phyloP scores from a whole-genome alignment of 2,329 filamentous ascomycete genomes.

The Sporothrix brunneoviolacea region DNA sequence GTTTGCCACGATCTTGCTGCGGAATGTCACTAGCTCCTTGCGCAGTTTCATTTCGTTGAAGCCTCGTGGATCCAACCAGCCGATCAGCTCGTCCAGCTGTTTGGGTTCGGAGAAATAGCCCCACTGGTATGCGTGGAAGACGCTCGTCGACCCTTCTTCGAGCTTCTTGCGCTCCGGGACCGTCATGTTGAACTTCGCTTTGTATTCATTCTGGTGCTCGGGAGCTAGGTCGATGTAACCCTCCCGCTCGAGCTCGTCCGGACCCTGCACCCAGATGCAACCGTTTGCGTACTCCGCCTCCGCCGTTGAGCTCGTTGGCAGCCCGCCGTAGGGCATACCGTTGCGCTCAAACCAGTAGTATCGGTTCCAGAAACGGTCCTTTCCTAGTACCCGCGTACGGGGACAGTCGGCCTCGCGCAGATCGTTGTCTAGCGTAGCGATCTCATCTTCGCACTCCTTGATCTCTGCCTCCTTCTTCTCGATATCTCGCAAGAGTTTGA shows the following conservation, averaged over 20 bases:
- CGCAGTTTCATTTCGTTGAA: slow-evolving; percentile 78
- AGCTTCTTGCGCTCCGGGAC: slow-evolving; percentile 75
- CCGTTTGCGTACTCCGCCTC: slow-evolving; percentile 87
- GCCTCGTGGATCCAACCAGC: slow-evolving; percentile 83
- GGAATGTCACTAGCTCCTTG: slow-evolving; percentile 76
- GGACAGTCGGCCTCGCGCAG: slow-evolving; percentile 90
- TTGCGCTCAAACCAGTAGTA: slow-evolving; percentile 99
- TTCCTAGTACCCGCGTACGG: slow-evolving; percentile 80
- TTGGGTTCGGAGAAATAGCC: slow-evolving; percentile 81
- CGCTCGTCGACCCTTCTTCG: slow-evolving; percentile 77
- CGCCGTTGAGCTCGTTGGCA: slow-evolving; percentile 82
- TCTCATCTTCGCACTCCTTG: slow-evolving; percentile 75
- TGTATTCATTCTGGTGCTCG: slow-evolving; percentile 69
- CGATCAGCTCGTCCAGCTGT: slow-evolving; percentile 69
- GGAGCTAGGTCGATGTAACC: slow-evolving; percentile 75
- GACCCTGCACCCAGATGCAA: slow-evolving; percentile 92
- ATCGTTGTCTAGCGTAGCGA: slow-evolving; percentile 81
- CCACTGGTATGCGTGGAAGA: slow-evolving; percentile 76
- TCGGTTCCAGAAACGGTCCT: slow-evolving; percentile 95
- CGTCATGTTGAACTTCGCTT: slow-evolving; percentile 70
- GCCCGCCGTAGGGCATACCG: slow-evolving; percentile 88
- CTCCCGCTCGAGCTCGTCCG: slow-evolving; percentile 77
- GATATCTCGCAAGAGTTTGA: slow-evolving; percentile 81
- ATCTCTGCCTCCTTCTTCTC: slow-evolving; percentile 78
- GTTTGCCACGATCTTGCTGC: slow-evolving; percentile 66